phyloP scores from a whole-genome alignment of 305 asterid genomes.

The Monarda citriodora region DNA sequence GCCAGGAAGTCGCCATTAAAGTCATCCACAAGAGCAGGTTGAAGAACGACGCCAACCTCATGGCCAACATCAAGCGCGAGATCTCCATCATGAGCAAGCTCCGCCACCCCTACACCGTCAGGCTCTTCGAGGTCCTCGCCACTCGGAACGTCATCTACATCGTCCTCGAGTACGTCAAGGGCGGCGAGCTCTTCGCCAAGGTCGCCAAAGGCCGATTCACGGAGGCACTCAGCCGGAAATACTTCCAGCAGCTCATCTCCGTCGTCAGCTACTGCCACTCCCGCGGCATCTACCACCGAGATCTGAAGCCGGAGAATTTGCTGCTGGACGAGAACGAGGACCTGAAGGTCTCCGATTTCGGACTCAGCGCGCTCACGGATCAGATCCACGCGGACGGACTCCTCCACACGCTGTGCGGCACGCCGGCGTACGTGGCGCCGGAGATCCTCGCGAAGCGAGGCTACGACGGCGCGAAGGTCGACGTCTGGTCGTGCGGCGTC shows the following conservation, averaged over 20 bases:
- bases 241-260: conserved; percentile 42
- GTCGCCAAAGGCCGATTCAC: conserved; percentile 37
- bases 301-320: conserved; percentile 43
- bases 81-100: conserved; percentile 43
- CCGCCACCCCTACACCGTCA: conserved; percentile 31
- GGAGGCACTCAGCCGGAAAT: conserved; percentile 31
- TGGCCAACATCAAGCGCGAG: conserved; percentile 41
- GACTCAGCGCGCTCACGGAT: conserved; percentile 41
- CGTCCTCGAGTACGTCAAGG: conserved; percentile 40
- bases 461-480: conserved; percentile 46
- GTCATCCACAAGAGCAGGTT: conserved; percentile 40
- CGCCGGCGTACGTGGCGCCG: conserved; percentile 50
- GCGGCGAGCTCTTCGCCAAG: conserved; percentile 40
- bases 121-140: conserved; percentile 38
- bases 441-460: conserved; percentile 43
- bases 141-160: conserved; percentile 37
- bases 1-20: conserved; percentile 42
- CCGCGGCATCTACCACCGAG: conserved; percentile 43
- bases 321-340: conserved; percentile 34
- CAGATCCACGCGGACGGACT: conserved; percentile 38
- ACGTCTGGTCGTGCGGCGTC: conserved; percentile 45
- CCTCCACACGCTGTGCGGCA: conserved; percentile 44
- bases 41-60: conserved; percentile 24
- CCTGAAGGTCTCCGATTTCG: conserved; percentile 45
- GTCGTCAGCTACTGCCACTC: conserved; percentile 40